Evolutionary conservation across 371 early-diverging fungal genomes (phyloP).

Genomic region (Actinomortierella wolfii): DNA sequence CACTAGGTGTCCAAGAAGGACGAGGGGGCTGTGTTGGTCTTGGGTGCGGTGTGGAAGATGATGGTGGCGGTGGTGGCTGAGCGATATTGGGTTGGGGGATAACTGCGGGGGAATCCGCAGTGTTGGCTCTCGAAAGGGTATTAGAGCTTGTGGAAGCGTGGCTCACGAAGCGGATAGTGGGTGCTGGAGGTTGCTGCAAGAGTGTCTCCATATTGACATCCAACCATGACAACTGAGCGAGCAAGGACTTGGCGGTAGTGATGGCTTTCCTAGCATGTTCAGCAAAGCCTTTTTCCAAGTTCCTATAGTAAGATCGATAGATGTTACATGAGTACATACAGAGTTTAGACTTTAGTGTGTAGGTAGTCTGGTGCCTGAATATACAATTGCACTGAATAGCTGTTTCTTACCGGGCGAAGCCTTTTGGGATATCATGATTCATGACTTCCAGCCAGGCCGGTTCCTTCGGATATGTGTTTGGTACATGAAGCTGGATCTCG

Average conservation of each 20-base stretch:
- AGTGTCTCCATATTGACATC: conserved; percentile 61
- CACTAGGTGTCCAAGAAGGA: conserved; percentile 10
- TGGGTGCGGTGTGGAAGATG: neutral
- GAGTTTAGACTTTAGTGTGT: neutral
- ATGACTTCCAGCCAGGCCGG: conserved; percentile 55
- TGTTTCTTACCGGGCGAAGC: conserved; percentile 55
- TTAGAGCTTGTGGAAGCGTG: conserved; percentile 10
- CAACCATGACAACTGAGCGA: conserved; percentile 62
- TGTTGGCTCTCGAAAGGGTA: neutral
- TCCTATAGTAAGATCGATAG: conserved; percentile 23
- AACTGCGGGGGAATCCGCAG: neutral
- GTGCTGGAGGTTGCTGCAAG: conserved; percentile 59
- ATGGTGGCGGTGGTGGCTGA: conserved; percentile 13
- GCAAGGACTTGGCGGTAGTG: conserved; percentile 46
- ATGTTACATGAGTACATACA: no score
- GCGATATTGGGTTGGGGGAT: neutral
- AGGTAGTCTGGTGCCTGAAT: no score
- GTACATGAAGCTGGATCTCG: conserved; percentile 55
- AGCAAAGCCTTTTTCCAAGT: conserved; percentile 55
- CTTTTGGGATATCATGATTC: conserved; percentile 69
- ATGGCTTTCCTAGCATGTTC: conserved; percentile 17
- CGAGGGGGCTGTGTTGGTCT: neutral
- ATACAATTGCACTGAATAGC: no score
- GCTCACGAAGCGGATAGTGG: conserved; percentile 58
- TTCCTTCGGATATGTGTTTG: conserved; percentile 49